Percentiles rank a stretch among this genome's conserved stretches.
Evolutionary conservation across 208 protist genomes (phyloP).

Genomic region (Leishmania tropica): DNA sequence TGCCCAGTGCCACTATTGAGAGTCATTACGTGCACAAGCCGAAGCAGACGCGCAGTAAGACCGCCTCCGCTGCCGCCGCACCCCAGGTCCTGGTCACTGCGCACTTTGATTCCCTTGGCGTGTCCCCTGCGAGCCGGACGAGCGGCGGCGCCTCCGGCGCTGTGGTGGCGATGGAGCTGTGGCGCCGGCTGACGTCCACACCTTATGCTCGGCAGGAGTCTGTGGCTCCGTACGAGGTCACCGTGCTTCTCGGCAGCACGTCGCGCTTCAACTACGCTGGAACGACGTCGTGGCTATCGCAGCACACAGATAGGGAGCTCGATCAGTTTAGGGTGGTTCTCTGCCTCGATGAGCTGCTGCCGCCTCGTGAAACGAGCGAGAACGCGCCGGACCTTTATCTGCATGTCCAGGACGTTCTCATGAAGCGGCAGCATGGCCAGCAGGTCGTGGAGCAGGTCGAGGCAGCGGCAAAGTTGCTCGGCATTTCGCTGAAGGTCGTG

Average conservation of each 20-base stretch:
- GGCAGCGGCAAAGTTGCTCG: slow-evolving; percentile 35
- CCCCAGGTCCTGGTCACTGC: slow-evolving; percentile 70
- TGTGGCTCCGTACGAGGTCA: slow-evolving; percentile 42
- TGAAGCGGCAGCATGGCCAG: slow-evolving; percentile 50
- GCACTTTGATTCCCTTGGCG: slow-evolving; percentile 74
- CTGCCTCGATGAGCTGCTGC: slow-evolving; percentile 78
- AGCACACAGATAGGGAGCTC: slow-evolving; percentile 49
- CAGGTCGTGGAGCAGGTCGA: slow-evolving; percentile 53
- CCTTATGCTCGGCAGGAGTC: slow-evolving; percentile 17
- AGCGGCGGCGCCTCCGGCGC: slow-evolving; percentile 55
- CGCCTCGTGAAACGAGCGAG: slow-evolving; percentile 12
- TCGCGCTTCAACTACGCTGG: slow-evolving; percentile 78
- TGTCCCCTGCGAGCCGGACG: slow-evolving; percentile 54
- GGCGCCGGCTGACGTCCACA: slow-evolving; percentile 52
- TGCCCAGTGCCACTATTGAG: slow-evolving; percentile 39
- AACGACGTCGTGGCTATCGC: slow-evolving; percentile 56
- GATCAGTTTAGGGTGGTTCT: slow-evolving; percentile 59
- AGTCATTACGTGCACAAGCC: slow-evolving; percentile 38
- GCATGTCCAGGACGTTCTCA: slow-evolving; percentile 75
- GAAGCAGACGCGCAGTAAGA: slow-evolving; percentile 29
- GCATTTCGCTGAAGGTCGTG: slow-evolving; percentile 56
- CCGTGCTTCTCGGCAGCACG: slow-evolving; percentile 67
- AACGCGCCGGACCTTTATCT: slow-evolving; percentile 56
- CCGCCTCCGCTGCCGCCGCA: slow-evolving; percentile 2
- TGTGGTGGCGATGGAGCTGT: slow-evolving; percentile 75